phyloP scores from a whole-genome alignment of 352 stramenopile genomes.

The Phytophthora pistaciae region DNA sequence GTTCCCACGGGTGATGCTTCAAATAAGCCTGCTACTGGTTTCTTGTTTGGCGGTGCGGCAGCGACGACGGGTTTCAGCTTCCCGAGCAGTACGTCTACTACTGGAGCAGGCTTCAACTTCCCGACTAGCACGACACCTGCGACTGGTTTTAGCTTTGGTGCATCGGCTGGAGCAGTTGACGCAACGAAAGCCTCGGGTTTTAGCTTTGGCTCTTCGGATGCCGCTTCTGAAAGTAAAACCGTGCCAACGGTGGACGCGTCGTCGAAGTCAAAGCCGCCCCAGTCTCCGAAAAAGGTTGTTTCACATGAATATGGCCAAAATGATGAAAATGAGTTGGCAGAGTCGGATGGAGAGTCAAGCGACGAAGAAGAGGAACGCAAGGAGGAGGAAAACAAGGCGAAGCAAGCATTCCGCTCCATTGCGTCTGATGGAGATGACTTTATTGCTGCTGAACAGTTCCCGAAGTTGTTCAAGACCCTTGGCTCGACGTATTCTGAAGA shows the following conservation, averaged over 20 bases:
- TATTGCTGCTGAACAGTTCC: slow-evolving; percentile 44
- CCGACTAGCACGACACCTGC: not conserved
- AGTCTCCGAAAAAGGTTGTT: slow-evolving; percentile 8
- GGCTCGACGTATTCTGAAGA: slow-evolving; percentile 58
- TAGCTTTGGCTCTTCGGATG: not conserved
- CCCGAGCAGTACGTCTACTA: slow-evolving; percentile 1
- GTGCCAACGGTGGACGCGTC: not conserved
- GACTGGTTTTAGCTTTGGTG: slow-evolving; percentile 14
- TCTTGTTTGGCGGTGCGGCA: slow-evolving; percentile 32
- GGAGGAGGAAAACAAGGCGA: slow-evolving; percentile 58
- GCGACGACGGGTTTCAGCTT: slow-evolving; percentile 24
- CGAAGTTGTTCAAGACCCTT: slow-evolving; percentile 54
- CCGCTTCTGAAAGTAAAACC: not conserved
- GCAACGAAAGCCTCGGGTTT: not conserved
- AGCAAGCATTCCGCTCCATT: slow-evolving; percentile 43
- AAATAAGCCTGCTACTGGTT: slow-evolving; percentile 22
- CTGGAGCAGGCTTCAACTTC: slow-evolving; percentile 20
- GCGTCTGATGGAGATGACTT: slow-evolving; percentile 23
- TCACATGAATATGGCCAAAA: slow-evolving; percentile 51
- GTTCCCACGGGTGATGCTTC: slow-evolving; percentile 7
- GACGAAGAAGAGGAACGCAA: slow-evolving; percentile 61
- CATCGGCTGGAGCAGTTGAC: not conserved
- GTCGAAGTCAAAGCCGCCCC: not conserved
- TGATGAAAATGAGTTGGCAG: slow-evolving; percentile 57
- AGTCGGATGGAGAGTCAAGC: slow-evolving; percentile 46